Conservation (phyloP, 202 grass and related monocot species). For the Tripidium arundinaceum region DNA sequence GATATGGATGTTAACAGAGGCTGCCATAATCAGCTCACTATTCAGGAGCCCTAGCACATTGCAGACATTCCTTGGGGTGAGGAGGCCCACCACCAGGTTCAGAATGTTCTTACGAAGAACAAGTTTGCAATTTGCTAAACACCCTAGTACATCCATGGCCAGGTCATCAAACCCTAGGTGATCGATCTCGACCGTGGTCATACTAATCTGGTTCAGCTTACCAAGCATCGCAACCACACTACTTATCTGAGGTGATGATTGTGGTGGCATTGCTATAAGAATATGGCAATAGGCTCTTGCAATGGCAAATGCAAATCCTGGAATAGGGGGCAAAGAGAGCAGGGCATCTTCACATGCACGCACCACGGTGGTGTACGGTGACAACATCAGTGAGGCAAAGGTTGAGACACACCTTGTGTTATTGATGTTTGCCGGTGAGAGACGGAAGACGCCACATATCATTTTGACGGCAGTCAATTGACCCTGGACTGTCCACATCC, state of each 20-base stretch:
- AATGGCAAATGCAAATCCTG: not conserved
- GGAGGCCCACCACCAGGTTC: not conserved
- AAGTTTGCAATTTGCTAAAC: not conserved
- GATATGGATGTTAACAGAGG: not conserved
- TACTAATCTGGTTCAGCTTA: not conserved
- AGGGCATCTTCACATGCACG: not conserved
- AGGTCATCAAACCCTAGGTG: not conserved
- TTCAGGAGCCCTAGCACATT: not conserved
- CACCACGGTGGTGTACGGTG: not conserved
- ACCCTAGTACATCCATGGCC: not conserved
- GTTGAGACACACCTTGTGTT: not conserved
- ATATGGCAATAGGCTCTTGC: not conserved
- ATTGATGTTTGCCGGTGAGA: not conserved
- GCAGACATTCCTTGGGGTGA: not conserved
- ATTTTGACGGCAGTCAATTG: not conserved
- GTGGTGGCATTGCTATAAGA: not conserved
- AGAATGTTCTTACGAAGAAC: not conserved
- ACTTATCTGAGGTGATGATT: not conserved
- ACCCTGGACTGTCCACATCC: not conserved
- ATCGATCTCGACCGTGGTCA: not conserved
- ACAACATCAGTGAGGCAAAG: not conserved
- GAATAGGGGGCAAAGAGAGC: not conserved
- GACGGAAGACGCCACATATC: not conserved
- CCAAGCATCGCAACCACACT: not conserved
- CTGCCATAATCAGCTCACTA: not conserved